phyloP scores from a whole-genome alignment of 1,284 basidiomycete genomes.

The Naganishia albida region DNA sequence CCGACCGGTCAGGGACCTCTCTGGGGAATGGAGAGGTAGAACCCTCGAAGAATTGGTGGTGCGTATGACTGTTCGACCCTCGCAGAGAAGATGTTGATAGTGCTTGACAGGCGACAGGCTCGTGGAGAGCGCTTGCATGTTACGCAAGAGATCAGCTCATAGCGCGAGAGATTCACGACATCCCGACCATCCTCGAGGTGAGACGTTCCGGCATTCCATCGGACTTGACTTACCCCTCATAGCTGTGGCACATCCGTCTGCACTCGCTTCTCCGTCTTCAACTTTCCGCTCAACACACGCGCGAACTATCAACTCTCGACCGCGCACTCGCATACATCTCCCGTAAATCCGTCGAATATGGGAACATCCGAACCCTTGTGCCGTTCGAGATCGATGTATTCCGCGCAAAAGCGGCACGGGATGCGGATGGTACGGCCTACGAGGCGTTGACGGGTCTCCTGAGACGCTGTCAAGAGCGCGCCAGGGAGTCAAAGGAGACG shows the following conservation, averaged over 20 bases:
- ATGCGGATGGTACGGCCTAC: background rate
- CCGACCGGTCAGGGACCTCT: background rate
- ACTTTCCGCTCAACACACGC: constrained; percentile 13
- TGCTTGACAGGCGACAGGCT: background rate
- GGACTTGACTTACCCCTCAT: background rate
- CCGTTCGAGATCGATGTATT: constrained; percentile 30
- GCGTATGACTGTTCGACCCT: background rate
- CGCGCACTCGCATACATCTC: constrained; percentile 11
- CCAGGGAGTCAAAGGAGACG: constrained; percentile 1
- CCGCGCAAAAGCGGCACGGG: constrained; percentile 7
- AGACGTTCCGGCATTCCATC: background rate
- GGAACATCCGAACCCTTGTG: background rate
- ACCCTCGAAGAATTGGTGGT: constrained; percentile 10
- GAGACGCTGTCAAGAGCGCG: constrained; percentile 11
- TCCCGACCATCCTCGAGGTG: constrained; percentile 21
- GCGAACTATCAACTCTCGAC: constrained; percentile 24
- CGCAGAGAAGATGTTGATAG: too few species aligned
- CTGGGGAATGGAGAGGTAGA: constrained; percentile 8
- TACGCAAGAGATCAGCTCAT: constrained; percentile 26
- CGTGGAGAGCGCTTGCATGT: constrained; percentile 27
- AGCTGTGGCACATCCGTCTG: constrained; percentile 30
- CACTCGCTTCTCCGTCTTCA: constrained; percentile 25
- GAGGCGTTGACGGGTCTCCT: constrained; percentile 9
- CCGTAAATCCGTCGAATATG: background rate
- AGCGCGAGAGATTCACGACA: background rate